Conservation (phyloP, 1,284 basidiomycete genomes). For the Naganishia sp. region DNA sequence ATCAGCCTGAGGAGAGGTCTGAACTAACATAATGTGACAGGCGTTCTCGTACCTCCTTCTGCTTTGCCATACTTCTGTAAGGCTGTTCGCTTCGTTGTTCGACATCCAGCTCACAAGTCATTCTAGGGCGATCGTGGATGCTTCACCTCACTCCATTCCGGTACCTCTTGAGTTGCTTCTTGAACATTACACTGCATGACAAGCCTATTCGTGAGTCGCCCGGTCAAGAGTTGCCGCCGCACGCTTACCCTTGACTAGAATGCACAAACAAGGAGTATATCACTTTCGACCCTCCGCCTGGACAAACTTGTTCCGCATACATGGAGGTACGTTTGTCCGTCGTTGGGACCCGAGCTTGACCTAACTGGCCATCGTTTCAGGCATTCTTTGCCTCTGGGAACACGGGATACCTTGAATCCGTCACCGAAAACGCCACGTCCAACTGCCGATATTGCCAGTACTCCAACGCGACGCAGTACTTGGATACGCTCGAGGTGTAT, state of each 20-base stretch:
- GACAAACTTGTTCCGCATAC: conserved; percentile 54
- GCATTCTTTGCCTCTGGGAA: conserved; percentile 18
- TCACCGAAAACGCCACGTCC: conserved; percentile 51
- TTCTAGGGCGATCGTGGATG: conserved; percentile 28
- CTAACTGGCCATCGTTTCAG: not conserved
- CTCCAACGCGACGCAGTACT: conserved; percentile 52
- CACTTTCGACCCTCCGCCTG: conserved; percentile 48
- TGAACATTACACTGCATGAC: conserved; percentile 23
- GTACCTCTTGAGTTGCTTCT: conserved; percentile 20
- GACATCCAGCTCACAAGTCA: not conserved
- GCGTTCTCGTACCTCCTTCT: conserved; percentile 19
- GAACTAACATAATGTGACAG: not conserved
- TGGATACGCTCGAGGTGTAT: conserved; percentile 28
- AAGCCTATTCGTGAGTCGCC: conserved; percentile 25
- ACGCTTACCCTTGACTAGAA: conserved; percentile 10
- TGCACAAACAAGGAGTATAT: conserved; percentile 53
- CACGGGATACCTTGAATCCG: conserved; percentile 48
- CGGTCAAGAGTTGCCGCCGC: not conserved
- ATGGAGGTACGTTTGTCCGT: conserved; percentile 45
- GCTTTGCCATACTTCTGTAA: conserved; percentile 26
- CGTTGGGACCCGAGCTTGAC: not conserved
- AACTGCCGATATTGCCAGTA: conserved; percentile 54
- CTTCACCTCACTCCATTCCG: conserved; percentile 27
- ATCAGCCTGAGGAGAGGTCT: not conserved
- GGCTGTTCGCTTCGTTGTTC: not conserved